Evolutionary conservation across 208 protist genomes (phyloP).

Genomic region (Crithidia acanthocephali): DNA sequence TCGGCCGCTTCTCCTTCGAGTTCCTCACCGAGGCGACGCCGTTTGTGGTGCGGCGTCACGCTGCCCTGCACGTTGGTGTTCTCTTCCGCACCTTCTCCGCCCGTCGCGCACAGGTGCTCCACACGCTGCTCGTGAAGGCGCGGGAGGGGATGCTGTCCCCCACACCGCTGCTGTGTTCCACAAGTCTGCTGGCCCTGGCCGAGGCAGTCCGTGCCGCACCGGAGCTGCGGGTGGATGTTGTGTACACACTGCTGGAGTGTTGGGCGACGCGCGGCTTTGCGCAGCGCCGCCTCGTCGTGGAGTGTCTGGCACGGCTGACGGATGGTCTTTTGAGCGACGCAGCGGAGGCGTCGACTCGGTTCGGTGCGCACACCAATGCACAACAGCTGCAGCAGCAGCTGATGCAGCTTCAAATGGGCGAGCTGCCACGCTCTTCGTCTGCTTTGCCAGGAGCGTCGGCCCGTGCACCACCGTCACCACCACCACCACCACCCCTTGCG

Average conservation of each 20-base stretch:
- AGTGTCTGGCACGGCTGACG: slow-evolving; percentile 61
- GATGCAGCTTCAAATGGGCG: too few species aligned
- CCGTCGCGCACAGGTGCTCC: slow-evolving; percentile 47
- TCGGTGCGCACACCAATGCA: too few species aligned
- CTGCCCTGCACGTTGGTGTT: slow-evolving; percentile 54
- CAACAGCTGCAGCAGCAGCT: too few species aligned
- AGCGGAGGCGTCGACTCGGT: neutral
- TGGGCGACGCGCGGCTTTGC: slow-evolving; percentile 71
- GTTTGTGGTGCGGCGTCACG: slow-evolving; percentile 60
- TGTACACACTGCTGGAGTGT: slow-evolving; percentile 80
- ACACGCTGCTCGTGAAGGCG: slow-evolving; percentile 55
- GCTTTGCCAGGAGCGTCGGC: too few species aligned
- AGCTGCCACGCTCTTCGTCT: neutral
- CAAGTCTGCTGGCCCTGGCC: slow-evolving; percentile 67
- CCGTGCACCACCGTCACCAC: too few species aligned
- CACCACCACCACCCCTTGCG: neutral
- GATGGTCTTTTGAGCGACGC: slow-evolving; percentile 13
- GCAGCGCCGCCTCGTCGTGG: slow-evolving; percentile 44
- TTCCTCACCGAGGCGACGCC: slow-evolving; percentile 49
- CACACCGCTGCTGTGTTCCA: slow-evolving; percentile 50
- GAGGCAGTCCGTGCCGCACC: slow-evolving; percentile 62
- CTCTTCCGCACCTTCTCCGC: slow-evolving; percentile 57
- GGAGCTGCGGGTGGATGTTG: slow-evolving; percentile 48
- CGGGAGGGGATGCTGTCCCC: slow-evolving; percentile 61
- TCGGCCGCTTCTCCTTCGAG: slow-evolving; percentile 72